These are phyloP conservation scores for Oropetium thomaeum DNA, from an alignment of 176 grass and related monocot species.

Conservation along the genomic window DNA sequence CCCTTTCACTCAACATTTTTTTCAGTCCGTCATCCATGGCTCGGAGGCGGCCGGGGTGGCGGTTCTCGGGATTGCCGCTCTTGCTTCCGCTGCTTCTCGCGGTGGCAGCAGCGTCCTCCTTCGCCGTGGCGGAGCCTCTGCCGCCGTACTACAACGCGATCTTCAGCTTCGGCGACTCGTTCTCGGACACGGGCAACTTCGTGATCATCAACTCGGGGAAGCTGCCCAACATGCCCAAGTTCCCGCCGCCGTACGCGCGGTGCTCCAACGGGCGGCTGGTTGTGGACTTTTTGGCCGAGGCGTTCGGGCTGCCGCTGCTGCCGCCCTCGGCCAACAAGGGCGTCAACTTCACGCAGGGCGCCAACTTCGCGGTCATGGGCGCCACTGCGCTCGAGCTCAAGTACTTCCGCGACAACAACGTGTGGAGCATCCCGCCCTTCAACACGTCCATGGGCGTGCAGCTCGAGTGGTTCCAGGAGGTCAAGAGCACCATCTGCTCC, in stretches of 20 bases:
- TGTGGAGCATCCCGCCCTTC: constrained; percentile 56
- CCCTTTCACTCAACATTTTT: neutral
- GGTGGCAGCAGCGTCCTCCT: too few species aligned
- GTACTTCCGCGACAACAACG: constrained; percentile 65
- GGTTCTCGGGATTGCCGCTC: neutral
- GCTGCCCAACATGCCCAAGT: constrained; percentile 63
- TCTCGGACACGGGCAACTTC: constrained; percentile 81
- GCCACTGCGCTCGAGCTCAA: constrained; percentile 67
- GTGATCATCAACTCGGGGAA: constrained; percentile 70
- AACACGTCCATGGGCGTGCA: constrained; percentile 70
- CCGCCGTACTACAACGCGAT: constrained; percentile 68
- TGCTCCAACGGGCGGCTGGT: constrained; percentile 83
- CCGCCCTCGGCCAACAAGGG: constrained; percentile 57
- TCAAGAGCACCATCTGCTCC: constrained; percentile 57
- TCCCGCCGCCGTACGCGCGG: constrained; percentile 66
- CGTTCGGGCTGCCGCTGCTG: constrained; percentile 50
- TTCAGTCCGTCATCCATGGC: too few species aligned
- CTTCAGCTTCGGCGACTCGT: constrained; percentile 92
- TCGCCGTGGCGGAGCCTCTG: constrained; percentile 3
- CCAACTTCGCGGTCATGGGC: constrained; percentile 82
- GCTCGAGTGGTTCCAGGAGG: constrained; percentile 68
- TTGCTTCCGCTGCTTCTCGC: neutral
- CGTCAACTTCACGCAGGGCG: constrained; percentile 74
- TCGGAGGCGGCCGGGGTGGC: neutral
- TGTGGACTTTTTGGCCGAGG: constrained; percentile 49